Evolutionary conservation across 192 early-diverging fungal genomes (phyloP).

Genomic region (Diversispora epigaea): DNA sequence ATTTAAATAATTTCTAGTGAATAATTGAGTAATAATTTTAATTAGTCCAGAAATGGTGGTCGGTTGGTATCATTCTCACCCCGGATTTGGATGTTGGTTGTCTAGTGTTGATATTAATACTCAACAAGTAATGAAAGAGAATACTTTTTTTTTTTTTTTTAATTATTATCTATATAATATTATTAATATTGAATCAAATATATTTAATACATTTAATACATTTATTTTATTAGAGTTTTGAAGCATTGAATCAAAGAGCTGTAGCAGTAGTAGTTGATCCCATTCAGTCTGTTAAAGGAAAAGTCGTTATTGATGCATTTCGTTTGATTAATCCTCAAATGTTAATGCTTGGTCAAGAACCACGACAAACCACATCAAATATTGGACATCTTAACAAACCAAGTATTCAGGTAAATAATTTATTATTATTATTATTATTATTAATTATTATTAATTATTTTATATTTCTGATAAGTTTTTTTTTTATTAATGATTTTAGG

Average conservation of each 20-base stretch:
- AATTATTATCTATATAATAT: neutral
- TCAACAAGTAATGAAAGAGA: conserved; percentile 72
- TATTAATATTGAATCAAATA: neutral
- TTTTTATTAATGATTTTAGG: conserved; percentile 39
- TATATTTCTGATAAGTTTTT: neutral
- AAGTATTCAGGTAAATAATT: conserved; percentile 73
- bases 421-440: neutral
- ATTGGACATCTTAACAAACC: conserved; percentile 98
- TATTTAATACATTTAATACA: too few relatives aligned
- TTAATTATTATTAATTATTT: neutral
- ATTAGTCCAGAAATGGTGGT: conserved; percentile 95
- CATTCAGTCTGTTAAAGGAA: conserved; percentile 99
- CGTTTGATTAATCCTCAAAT: conserved; percentile 90
- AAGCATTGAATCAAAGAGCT: conserved; percentile 87
- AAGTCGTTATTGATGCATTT: conserved; percentile 99
- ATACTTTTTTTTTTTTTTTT: too few relatives aligned
- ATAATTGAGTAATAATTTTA: conserved; percentile 1
- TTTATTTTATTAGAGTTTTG: conserved; percentile 71
- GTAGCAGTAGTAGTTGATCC: conserved; percentile 99
- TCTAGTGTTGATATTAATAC: conserved; percentile 99
- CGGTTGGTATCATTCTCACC: conserved; percentile 99
- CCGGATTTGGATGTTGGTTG: conserved; percentile 99
- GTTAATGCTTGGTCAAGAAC: conserved; percentile 84
- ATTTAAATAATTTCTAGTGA: neutral
- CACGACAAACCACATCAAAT: conserved; percentile 97